Percentiles rank a stretch among this genome's conserved stretches.
Evolutionary conservation across 2,329 filamentous ascomycete genomes (phyloP).

Genomic region (Daldinia sp.): DNA sequence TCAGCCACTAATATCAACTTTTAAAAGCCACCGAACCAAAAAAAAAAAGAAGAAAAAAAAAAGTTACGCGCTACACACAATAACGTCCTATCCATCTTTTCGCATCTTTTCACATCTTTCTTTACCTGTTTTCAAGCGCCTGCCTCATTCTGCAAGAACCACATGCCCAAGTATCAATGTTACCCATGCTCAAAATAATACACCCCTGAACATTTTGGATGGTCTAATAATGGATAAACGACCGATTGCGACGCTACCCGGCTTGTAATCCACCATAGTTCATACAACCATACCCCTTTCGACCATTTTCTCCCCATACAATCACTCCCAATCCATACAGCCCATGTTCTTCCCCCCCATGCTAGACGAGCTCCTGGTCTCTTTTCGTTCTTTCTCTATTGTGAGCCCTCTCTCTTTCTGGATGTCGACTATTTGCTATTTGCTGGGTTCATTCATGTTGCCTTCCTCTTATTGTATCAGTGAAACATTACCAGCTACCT

Average conservation of each 20-base stretch:
- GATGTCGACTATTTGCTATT: conserved; percentile 17
- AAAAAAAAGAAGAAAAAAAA: too few species aligned
- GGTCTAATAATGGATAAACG: conserved; percentile 38
- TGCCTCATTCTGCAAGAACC: conserved; percentile 23
- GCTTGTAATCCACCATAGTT: conserved; percentile 17
- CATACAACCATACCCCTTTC: conserved; percentile 35
- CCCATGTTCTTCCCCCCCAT: conserved; percentile 9
- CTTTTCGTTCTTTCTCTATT: conserved; percentile 25
- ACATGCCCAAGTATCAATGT: conserved; percentile 7
- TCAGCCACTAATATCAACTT: conserved; percentile 35
- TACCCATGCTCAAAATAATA: conserved; percentile 18
- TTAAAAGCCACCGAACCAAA: conserved; percentile 21
- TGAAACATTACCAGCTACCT: conserved; percentile 36
- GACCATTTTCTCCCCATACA: conserved; percentile 17
- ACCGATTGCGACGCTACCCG: conserved; percentile 39
- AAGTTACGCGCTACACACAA: too few species aligned
- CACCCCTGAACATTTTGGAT: conserved; percentile 18
- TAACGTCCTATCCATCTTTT: too few species aligned
- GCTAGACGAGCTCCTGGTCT: conserved; percentile 21
- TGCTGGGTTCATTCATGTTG: conserved; percentile 17
- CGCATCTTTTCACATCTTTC: too few species aligned
- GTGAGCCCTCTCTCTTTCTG: conserved; percentile 18
- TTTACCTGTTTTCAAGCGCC: too few species aligned
- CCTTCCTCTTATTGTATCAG: conserved; percentile 36
- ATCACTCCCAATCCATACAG: too few species aligned